phyloP scores from a whole-genome alignment of 495 filamentous ascomycete species.

The Cryomyces minteri region DNA sequence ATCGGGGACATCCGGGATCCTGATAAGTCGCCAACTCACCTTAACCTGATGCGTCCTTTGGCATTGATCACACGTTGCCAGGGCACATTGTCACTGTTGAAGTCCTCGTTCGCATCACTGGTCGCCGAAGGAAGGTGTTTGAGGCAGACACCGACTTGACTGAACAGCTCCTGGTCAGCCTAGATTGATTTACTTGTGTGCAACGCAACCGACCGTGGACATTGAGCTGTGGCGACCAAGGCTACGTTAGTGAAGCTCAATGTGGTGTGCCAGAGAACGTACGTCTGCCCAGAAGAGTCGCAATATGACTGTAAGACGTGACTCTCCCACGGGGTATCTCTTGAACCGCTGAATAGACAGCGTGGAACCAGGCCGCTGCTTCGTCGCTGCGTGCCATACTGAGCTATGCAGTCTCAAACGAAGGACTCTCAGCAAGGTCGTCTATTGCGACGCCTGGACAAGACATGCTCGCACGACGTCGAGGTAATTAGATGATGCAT shows the following conservation, averaged over 20 bases:
- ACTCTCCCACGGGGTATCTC: conserved; percentile 70
- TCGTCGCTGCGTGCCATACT: conserved; percentile 27
- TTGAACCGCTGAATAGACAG: conserved; percentile 68
- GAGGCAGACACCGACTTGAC: conserved; percentile 74
- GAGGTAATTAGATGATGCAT: too few species aligned
- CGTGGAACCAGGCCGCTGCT: conserved; percentile 64
- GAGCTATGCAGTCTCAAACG: too few species aligned
- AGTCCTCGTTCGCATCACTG: conserved; percentile 24
- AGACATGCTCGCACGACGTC: too few species aligned
- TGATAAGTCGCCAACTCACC: conserved; percentile 29
- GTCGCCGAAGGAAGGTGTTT: conserved; percentile 51
- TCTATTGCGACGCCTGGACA: too few species aligned
- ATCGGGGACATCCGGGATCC: neutral
- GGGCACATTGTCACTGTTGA: conserved; percentile 61
- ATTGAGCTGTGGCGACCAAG: too few species aligned
- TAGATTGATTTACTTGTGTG: neutral
- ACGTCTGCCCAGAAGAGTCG: conserved; percentile 63
- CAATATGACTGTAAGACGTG: conserved; percentile 82
- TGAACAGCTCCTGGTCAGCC: conserved; percentile 15
- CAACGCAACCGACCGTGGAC: conserved; percentile 23
- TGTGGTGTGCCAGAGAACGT: conserved; percentile 13
- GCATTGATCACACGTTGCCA: conserved; percentile 90
- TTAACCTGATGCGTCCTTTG: conserved; percentile 67
- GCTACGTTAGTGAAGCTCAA: conserved; percentile 3
- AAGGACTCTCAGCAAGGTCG: too few species aligned